Conservation (phyloP, 2,329 filamentous ascomycete species). For the Pestalotiopsis fici region DNA sequence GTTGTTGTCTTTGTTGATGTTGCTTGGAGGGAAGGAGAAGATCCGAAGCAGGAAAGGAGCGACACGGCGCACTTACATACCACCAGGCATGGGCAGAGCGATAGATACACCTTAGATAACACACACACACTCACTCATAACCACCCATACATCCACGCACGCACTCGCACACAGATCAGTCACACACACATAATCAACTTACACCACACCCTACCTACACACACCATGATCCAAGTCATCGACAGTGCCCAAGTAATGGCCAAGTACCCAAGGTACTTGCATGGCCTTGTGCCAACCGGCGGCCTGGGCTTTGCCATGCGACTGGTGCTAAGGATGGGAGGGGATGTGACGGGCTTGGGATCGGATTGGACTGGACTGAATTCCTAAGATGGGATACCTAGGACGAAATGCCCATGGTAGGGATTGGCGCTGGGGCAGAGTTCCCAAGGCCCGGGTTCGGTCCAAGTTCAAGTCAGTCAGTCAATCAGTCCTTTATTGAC, state of each 20-base stretch:
- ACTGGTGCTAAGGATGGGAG: background rate
- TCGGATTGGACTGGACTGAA: background rate
- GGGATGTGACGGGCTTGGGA: background rate
- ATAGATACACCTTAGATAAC: background rate
- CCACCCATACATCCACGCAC: background rate
- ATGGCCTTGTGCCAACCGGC: background rate
- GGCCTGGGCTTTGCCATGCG: background rate
- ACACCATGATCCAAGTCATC: background rate
- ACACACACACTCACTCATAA: background rate
- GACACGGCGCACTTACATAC: slow-evolving; percentile 26
- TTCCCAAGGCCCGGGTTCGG: background rate
- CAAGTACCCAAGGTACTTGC: background rate
- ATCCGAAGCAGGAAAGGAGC: slow-evolving; percentile 35
- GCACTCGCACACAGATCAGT: too few species aligned
- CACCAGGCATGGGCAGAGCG: background rate
- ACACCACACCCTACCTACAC: background rate
- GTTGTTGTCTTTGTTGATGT: slow-evolving; percentile 46
- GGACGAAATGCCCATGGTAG: background rate
- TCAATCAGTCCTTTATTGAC: background rate
- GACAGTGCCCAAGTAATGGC: background rate
- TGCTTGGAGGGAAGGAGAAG: slow-evolving; percentile 43
- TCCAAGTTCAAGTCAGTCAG: background rate
- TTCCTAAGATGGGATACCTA: background rate
- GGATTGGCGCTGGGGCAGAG: background rate
- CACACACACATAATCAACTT: background rate